A percentile compares a stretch with the other conserved stretches of the same genome.
Conservation (phyloP, 2,329 filamentous ascomycete species). For the Stenocarpella maydis region DNA sequence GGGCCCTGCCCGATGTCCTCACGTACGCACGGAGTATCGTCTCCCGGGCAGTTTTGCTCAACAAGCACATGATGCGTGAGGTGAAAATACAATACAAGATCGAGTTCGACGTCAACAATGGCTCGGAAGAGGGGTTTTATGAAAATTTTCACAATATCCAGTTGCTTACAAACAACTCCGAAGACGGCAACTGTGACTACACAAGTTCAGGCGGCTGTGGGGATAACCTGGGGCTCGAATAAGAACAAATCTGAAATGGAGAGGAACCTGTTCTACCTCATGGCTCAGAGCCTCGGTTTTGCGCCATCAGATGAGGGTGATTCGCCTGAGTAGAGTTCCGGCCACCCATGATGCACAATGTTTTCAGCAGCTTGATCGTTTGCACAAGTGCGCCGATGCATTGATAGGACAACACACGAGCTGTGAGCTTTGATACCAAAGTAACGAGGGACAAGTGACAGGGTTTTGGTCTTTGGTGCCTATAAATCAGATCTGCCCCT, state of each 20-base stretch:
- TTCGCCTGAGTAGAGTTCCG: too few relatives aligned
- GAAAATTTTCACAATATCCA: not conserved
- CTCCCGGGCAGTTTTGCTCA: not conserved
- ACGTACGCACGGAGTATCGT: not conserved
- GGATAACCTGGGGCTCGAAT: not conserved
- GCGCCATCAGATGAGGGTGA: not conserved
- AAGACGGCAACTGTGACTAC: not conserved
- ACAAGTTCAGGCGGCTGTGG: not conserved
- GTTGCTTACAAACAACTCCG: not conserved
- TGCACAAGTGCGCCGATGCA: not conserved
- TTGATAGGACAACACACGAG: not conserved
- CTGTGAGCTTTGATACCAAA: not conserved
- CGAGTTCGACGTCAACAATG: not conserved
- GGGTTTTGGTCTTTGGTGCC: not conserved
- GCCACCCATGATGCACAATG: too few relatives aligned
- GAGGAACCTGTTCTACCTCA: not conserved
- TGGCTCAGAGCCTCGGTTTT: not conserved
- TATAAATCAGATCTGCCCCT: not conserved
- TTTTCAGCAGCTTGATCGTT: not conserved
- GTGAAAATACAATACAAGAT: not conserved
- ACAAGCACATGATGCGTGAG: not conserved
- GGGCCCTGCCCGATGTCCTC: not conserved
- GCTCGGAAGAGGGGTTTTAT: not conserved
- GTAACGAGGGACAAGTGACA: not conserved
- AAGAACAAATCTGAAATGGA: not conserved